Percentiles rank a stretch among this genome's conserved stretches.
These are phyloP conservation scores for Populus hybrid DNA, from an alignment of 441 rosid species.

Conservation along the genomic window DNA sequence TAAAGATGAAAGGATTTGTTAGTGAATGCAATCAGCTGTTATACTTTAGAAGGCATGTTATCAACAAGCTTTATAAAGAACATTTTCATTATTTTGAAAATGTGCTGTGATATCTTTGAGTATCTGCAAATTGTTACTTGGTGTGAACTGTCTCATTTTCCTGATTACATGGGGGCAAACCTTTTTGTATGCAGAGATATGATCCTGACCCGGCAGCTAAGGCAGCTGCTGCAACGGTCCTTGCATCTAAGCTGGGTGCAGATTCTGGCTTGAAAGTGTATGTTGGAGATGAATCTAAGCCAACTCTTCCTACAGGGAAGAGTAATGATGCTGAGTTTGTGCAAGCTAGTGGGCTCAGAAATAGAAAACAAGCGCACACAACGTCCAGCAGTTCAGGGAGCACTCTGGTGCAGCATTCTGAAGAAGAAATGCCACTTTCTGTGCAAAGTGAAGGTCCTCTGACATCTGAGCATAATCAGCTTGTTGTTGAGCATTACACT, in stretches of 20 bases:
- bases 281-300: constrained; percentile 59
- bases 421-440: constrained; percentile 37
- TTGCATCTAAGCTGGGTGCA: constrained; percentile 90
- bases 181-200: constrained; percentile 60
- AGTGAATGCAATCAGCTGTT: not conserved
- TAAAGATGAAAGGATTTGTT: not conserved
- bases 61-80: not conserved
- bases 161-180: not conserved
- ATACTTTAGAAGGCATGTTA: constrained; percentile 9
- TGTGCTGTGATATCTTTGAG: not conserved
- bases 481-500: constrained; percentile 55
- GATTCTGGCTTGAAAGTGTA: constrained; percentile 85
- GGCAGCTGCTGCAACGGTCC: constrained; percentile 92
- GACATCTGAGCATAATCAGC: constrained; percentile 45
- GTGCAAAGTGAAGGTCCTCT: constrained; percentile 34
- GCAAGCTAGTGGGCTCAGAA: constrained; percentile 67
- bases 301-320: constrained; percentile 42
- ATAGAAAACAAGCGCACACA: constrained; percentile 50
- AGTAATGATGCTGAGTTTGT: constrained; percentile 58
- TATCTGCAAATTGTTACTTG: not conserved
- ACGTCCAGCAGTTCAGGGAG: constrained; percentile 53
- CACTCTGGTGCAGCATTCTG: constrained; percentile 33
- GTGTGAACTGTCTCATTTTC: not conserved
- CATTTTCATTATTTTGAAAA: constrained; percentile 6
- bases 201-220: constrained; percentile 98